Evolutionary conservation across 257 asterid genomes (phyloP).

Genomic region (Solanum corneliomulleri): DNA sequence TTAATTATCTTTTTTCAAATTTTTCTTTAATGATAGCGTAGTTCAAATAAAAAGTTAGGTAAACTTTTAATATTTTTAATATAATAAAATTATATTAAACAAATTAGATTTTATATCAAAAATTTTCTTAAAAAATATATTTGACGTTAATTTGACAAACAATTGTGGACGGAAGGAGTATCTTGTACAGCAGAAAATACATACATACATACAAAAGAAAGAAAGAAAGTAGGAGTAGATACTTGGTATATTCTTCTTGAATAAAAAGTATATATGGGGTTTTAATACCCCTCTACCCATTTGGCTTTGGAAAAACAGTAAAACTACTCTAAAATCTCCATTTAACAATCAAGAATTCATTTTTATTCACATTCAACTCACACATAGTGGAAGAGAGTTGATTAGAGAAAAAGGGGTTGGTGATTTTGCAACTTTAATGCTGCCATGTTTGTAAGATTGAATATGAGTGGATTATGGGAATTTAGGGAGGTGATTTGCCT

Average conservation of each 20-base stretch:
- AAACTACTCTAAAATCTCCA: not conserved
- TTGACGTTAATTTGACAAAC: rapidly evolving
- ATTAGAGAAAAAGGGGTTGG: not conserved
- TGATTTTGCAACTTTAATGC: not conserved
- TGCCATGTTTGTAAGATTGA: conserved; percentile 43
- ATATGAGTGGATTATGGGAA: conserved; percentile 58
- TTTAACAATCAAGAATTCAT: not conserved
- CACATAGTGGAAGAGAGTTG: not conserved
- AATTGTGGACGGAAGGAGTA: too few species aligned
- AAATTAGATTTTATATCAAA: too few species aligned
- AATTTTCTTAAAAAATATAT: too few species aligned
- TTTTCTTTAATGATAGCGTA: rapidly evolving
- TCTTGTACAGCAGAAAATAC: not conserved
- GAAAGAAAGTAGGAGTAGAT: conserved; percentile 3
- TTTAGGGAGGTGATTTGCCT: conserved; percentile 73
- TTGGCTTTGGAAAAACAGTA: not conserved
- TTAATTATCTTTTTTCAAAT: too few species aligned
- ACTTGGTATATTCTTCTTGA: conserved; percentile 48
- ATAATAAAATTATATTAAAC: too few species aligned
- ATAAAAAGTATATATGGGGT: not conserved
- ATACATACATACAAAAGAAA: not conserved
- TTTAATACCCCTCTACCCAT: not conserved
- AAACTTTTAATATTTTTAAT: too few species aligned
- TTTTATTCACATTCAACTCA: not conserved
- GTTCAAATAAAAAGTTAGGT: too few species aligned